Evolutionary conservation across 306 rosid genomes (phyloP), one percentile per base, ranked within the genome.

Genomic region (Comarum palustre): DNA sequence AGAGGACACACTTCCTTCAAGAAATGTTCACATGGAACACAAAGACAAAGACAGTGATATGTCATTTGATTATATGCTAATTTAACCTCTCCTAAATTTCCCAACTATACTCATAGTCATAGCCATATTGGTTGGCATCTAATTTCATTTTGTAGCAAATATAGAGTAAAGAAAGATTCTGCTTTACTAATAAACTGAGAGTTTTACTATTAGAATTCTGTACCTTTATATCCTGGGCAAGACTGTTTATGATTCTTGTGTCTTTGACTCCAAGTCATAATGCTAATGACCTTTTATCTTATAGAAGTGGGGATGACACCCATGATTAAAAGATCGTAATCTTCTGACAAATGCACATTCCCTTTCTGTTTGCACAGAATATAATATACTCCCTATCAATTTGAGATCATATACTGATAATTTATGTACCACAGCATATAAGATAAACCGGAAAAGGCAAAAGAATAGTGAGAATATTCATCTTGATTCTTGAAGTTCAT

Each of bases 1-100:
- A 81, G 58, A 50, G 83, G 82, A 39, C 67, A 71, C 83, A 74
- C 92, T 67, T 68, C 73, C 81, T 74, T 83, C 87, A 71, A 87
- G 93, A 78, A 78, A 77, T 22, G 32, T 71, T 90, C 98, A 89
- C 96, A 89, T 89, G 98, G 87, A 85, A 80, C 85, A 75, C 80
- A 82, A 78, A 76, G 62, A 81, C 64, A 79, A 59, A 77, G 76
- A 83, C 70, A 75, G 75, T 70, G 90, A 85, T 84, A 77, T 77
- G 84, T 72, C 83, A 47, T 42, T 9, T 17, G 2, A 43, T 58
- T 27, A 6, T 42, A 42, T 72, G 57, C 68, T 59, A 72, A 58
- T 72, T 72, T n/a, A 24, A 22, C 50, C 34, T 70, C 34, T 50
- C 74, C 74, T 52, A 52, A 70, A 6, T 13, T 36, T 6, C 20